A percentile compares a stretch with the other conserved stretches of the same genome.
Evolutionary conservation across 2,329 filamentous ascomycete species (phyloP).

Genomic region (Colletotrichum destructivum): DNA sequence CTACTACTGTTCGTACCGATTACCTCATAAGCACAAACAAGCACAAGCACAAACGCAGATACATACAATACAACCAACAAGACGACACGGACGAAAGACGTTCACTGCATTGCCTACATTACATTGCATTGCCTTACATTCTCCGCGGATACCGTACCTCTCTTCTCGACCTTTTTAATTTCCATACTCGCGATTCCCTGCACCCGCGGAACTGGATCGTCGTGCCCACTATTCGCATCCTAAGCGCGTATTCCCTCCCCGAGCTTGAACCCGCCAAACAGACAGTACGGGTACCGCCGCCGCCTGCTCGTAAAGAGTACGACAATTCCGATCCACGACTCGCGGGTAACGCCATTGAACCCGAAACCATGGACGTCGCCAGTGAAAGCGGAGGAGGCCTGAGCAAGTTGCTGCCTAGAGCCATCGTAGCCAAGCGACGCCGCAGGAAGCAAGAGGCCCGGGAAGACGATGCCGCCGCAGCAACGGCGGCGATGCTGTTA

Average conservation of each 20-base stretch:
- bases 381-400: conserved; percentile 46
- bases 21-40: neutral
- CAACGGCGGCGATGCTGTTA: conserved; percentile 43
- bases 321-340: conserved; percentile 20
- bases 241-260: conserved; percentile 33
- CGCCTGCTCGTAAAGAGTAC: conserved; percentile 26
- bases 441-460: conserved; percentile 62
- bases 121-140: conserved; percentile 1
- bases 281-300: neutral
- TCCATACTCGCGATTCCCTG: conserved; percentile 16
- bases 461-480: conserved; percentile 49
- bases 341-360: neutral
- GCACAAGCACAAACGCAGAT: neutral
- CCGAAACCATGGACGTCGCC: conserved; percentile 24
- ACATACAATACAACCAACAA: neutral
- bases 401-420: conserved; percentile 68
- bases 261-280: conserved; percentile 28
- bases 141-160: neutral
- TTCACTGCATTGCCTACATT: neutral
- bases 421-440: conserved; percentile 64
- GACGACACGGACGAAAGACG: neutral
- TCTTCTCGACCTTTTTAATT: conserved; percentile 31
- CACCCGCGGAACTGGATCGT: conserved; percentile 25
- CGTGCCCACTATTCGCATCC: conserved; percentile 32
- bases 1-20: neutral